Conservation (phyloP, 176 grass and related monocot genomes). For the Dactylis glomerata region DNA sequence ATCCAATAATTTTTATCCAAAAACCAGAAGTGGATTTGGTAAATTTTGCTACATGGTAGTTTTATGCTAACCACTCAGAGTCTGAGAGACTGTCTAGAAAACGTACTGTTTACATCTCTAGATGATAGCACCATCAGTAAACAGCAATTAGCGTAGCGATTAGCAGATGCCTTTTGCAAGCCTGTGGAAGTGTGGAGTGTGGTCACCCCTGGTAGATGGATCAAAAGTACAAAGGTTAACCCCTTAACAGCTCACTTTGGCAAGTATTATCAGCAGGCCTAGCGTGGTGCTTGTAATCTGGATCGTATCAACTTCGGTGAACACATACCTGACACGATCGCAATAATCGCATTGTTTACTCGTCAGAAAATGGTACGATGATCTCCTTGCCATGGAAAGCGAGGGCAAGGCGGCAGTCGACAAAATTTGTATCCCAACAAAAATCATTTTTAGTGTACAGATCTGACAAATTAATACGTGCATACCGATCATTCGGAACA, state of each 20-base stretch:
- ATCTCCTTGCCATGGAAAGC: constrained; percentile 37
- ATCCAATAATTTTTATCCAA: too few relatives aligned
- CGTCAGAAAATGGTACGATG: not conserved
- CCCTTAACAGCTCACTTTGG: constrained; percentile 28
- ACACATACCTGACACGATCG: constrained; percentile 32
- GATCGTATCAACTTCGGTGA: constrained; percentile 29
- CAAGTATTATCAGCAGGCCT: not conserved
- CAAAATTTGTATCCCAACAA: not conserved
- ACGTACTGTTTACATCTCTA: not conserved
- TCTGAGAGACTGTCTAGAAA: too few relatives aligned
- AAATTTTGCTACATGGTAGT: too few relatives aligned
- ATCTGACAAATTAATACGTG: not conserved
- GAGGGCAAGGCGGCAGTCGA: constrained; percentile 11
- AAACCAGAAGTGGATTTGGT: too few relatives aligned
- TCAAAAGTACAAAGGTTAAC: constrained; percentile 25
- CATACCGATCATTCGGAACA: not conserved
- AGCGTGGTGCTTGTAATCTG: not conserved
- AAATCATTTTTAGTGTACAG: not conserved
- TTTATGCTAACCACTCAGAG: too few relatives aligned
- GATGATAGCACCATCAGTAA: constrained; percentile 20
- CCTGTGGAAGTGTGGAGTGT: too few relatives aligned
- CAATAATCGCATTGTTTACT: constrained; percentile 28
- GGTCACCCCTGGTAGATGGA: constrained; percentile 31
- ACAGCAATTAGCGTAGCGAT: constrained; percentile 25
- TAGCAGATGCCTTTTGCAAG: constrained; percentile 8